phyloP scores from a whole-genome alignment of 352 stramenopile species.

The Globisporangium parvum region DNA sequence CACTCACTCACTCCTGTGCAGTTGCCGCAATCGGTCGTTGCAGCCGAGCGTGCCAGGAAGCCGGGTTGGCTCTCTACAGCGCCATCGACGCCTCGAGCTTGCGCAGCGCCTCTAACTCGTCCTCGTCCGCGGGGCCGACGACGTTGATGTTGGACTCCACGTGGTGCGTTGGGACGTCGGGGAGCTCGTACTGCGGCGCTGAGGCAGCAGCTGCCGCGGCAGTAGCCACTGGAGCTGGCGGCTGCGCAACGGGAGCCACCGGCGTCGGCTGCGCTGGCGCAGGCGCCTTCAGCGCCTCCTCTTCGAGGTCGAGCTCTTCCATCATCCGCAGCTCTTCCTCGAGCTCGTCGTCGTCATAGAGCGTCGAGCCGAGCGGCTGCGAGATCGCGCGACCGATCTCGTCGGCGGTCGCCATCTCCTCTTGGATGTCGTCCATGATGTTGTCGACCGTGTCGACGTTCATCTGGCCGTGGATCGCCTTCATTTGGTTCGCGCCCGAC shows the following conservation, averaged over 20 bases:
- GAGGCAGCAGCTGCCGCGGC: slow-evolving; percentile 18
- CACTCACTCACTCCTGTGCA: too few relatives aligned
- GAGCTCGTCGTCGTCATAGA: slow-evolving; percentile 93
- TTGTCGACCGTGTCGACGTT: slow-evolving; percentile 97
- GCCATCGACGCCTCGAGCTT: slow-evolving; percentile 86
- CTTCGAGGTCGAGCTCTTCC: slow-evolving; percentile 90
- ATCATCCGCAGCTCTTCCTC: slow-evolving; percentile 92
- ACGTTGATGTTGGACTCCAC: slow-evolving; percentile 78
- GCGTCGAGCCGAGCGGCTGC: slow-evolving; percentile 89
- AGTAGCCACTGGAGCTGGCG: slow-evolving; percentile 9
- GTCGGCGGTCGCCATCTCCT: slow-evolving; percentile 94
- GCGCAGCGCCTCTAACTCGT: slow-evolving; percentile 80
- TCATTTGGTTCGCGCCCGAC: slow-evolving; percentile 91
- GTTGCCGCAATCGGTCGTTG: too few relatives aligned
- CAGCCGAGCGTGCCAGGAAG: too few relatives aligned
- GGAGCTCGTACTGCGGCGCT: slow-evolving; percentile 54
- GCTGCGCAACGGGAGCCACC: slow-evolving; percentile 12
- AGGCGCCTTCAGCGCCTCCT: slow-evolving; percentile 58
- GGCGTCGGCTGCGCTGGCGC: slow-evolving; percentile 19
- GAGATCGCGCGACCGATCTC: slow-evolving; percentile 94
- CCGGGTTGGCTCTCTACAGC: slow-evolving; percentile 33
- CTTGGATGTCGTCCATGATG: slow-evolving; percentile 97
- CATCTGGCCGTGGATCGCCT: slow-evolving; percentile 93
- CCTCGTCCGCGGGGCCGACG: slow-evolving; percentile 61
- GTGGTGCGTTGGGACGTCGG: slow-evolving; percentile 68